A percentile compares a stretch with the other conserved stretches of the same genome.
phyloP scores from a whole-genome alignment of 257 asterid species.

The Knoxia roxburghii region DNA sequence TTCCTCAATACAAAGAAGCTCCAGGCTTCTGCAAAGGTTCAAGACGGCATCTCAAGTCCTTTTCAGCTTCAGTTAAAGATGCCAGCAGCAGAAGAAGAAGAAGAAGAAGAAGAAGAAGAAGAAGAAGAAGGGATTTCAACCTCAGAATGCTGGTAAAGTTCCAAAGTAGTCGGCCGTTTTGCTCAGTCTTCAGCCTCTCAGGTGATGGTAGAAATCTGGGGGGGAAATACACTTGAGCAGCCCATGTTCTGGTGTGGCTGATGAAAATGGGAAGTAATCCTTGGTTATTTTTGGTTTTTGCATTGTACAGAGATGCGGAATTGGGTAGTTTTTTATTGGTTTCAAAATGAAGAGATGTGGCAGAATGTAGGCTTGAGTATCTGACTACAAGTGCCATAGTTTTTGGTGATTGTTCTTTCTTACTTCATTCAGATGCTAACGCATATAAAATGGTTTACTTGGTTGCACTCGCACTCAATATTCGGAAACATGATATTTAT shows the following conservation, averaged over 20 bases:
- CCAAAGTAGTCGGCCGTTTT: slow-evolving; percentile 12
- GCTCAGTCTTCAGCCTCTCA: slow-evolving; percentile 14
- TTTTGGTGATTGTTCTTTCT: background rate
- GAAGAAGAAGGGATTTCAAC: too few relatives aligned
- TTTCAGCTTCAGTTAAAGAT: slow-evolving; percentile 2
- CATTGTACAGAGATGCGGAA: too few relatives aligned
- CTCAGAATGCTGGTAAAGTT: background rate
- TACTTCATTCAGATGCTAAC: background rate
- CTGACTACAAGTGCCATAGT: background rate
- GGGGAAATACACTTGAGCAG: background rate
- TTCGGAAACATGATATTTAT: too few relatives aligned
- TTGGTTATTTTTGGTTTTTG: too few relatives aligned
- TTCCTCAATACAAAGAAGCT: slow-evolving; percentile 24
- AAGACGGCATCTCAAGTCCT: slow-evolving; percentile 6
- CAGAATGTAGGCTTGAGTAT: background rate
- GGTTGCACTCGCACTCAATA: too few relatives aligned
- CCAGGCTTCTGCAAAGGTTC: slow-evolving; percentile 15
- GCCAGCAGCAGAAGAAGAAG: slow-evolving; percentile 3
- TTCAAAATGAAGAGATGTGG: too few relatives aligned
- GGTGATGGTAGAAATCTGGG: slow-evolving; percentile 2
- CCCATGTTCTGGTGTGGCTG: slow-evolving; percentile 20
- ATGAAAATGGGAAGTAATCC: slow-evolving; percentile 34
- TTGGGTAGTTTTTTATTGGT: too few relatives aligned
- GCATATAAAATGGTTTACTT: background rate
- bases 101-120: too few relatives aligned